Percentiles rank a stretch among this genome's conserved stretches.
phyloP scores from a whole-genome alignment of 2,329 filamentous ascomycete genomes.

The Nectriaceae sp. region DNA sequence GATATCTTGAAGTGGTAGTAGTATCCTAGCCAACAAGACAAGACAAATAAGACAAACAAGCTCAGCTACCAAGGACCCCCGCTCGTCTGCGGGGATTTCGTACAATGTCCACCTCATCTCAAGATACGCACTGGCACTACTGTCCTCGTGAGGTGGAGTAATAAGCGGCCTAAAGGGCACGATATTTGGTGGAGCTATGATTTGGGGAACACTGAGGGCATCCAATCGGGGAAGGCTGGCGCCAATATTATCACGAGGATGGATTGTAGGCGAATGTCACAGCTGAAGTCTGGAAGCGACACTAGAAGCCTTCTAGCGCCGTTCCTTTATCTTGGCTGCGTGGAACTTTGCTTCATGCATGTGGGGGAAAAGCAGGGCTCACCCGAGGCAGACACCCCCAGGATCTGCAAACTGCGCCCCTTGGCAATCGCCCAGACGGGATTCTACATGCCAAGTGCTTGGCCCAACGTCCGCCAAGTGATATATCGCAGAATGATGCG shows the following conservation, averaged over 20 bases:
- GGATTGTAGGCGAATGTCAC: conserved; percentile 4
- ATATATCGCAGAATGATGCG: no score
- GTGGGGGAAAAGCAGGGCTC: neutral
- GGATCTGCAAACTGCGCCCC: neutral
- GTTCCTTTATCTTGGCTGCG: neutral
- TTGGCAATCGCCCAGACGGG: conserved; percentile 23
- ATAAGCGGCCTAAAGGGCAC: neutral
- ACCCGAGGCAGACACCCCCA: neutral
- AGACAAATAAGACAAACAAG: no score
- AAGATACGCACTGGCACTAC: neutral
- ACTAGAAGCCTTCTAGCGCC: conserved; percentile 23
- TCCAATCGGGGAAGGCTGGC: conserved; percentile 13
- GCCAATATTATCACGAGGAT: conserved; percentile 4
- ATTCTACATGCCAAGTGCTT: conserved; percentile 20
- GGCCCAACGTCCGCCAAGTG: conserved; percentile 6
- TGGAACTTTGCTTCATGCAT: neutral
- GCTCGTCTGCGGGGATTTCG: neutral
- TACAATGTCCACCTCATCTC: neutral
- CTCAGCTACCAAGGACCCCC: no score
- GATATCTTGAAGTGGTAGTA: no score
- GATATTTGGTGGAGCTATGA: no score
- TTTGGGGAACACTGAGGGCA: neutral
- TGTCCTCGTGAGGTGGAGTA: neutral
- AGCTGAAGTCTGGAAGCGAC: conserved; percentile 17
- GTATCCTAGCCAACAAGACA: no score